Evolutionary conservation across 225 moss, liverwort and hornwort genomes (phyloP).

Genomic region (Bryum argenteum): DNA sequence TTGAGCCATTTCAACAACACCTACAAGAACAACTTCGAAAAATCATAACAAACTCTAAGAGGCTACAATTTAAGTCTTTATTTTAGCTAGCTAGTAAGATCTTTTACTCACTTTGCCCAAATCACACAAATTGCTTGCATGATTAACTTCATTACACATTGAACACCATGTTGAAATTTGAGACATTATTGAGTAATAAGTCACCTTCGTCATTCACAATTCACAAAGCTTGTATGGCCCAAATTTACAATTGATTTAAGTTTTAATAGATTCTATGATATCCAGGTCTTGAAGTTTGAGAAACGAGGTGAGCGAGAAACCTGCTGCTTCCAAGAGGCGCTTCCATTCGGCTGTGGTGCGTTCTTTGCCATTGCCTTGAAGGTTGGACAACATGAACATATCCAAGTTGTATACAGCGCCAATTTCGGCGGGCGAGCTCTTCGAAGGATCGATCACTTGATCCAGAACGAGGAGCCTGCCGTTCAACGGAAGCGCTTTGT

Average conservation of each 20-base stretch:
- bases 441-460: constrained; percentile 18
- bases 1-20: too few species aligned
- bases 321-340: constrained; percentile 16
- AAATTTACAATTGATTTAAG: not conserved
- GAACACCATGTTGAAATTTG: too few species aligned
- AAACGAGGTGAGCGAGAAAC: constrained; percentile 15
- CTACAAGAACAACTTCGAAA: too few species aligned
- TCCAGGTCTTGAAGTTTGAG: constrained; percentile 26
- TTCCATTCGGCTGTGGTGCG: constrained; percentile 22
- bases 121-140: too few species aligned
- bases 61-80: too few species aligned
- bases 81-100: too few species aligned
- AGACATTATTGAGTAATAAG: too few species aligned
- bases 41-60: too few species aligned
- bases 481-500: constrained; percentile 27
- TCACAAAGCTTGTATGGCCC: too few species aligned
- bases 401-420: constrained; percentile 10
- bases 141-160: too few species aligned
- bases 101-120: too few species aligned
- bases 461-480: constrained; percentile 41
- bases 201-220: too few species aligned
- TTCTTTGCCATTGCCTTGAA: constrained; percentile 18
- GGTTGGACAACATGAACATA: constrained; percentile 11
- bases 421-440: constrained; percentile 13
- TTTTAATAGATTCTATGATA: constrained; percentile 30